Percentiles rank a stretch among this genome's conserved stretches.
Evolutionary conservation across 148 eudicot genomes (phyloP).

Genomic region (Hydrangea macrophylla): DNA sequence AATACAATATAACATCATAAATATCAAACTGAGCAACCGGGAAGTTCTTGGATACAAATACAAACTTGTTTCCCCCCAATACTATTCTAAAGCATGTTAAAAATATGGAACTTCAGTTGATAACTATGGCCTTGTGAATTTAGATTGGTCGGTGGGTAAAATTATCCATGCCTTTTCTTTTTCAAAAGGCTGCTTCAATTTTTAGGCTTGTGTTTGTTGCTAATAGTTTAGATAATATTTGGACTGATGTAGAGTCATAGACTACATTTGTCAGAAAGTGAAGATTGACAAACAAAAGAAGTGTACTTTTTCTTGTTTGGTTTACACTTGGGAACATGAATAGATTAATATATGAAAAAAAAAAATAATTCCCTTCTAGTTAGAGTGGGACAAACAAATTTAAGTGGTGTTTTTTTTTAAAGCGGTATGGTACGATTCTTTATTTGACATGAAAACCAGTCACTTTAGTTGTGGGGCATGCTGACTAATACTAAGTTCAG

Average conservation of each 20-base stretch:
- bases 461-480: too few relatives aligned
- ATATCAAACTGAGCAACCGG: background rate
- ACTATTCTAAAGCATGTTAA: background rate
- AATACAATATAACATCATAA: background rate
- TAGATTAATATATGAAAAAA: too few relatives aligned
- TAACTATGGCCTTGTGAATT: background rate
- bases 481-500: too few relatives aligned
- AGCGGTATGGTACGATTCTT: too few relatives aligned
- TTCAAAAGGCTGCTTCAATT: too few relatives aligned
- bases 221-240: background rate
- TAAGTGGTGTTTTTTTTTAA: background rate
- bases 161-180: too few relatives aligned
- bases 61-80: background rate
- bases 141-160: background rate
- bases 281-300: background rate
- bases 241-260: background rate
- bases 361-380: background rate
- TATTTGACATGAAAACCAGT: too few relatives aligned
- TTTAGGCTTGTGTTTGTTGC: background rate
- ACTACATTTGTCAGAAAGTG: background rate
- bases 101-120: background rate
- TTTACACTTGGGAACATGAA: background rate
- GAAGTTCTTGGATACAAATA: background rate
- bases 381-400: background rate
- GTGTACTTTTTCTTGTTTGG: background rate